phyloP scores from a whole-genome alignment of 441 rosid species.

The Omphalea diandra region DNA sequence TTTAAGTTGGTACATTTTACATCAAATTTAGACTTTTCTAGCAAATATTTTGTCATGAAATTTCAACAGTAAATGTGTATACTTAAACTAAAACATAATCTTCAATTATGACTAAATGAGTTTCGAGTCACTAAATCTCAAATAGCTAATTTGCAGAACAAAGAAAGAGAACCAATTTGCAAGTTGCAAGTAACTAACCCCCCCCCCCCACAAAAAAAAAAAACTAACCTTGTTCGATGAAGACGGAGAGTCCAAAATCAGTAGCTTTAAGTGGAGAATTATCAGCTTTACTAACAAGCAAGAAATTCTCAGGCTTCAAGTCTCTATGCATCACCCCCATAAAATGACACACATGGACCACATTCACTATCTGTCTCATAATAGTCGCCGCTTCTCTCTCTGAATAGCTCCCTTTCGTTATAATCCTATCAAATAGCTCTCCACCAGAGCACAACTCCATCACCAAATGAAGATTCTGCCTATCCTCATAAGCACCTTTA shows the following conservation, averaged over 20 bases:
- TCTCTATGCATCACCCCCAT: conserved; percentile 94
- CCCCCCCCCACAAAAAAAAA: too few species aligned
- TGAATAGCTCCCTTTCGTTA: conserved; percentile 65
- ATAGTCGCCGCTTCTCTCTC: conserved; percentile 79
- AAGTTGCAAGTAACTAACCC: conserved; percentile 39
- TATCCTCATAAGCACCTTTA: conserved; percentile 88
- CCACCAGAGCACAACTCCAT: conserved; percentile 98
- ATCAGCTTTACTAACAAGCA: conserved; percentile 58
- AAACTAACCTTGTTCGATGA: conserved; percentile 94
- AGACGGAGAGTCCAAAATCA: conserved; percentile 84
- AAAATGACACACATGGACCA: conserved; percentile 83
- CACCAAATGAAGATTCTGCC: conserved; percentile 68
- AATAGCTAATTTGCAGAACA: background rate
- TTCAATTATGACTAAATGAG: too few species aligned
- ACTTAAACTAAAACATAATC: too few species aligned
- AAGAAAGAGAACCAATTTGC: background rate
- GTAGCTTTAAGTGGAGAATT: conserved; percentile 77
- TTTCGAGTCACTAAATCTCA: too few species aligned
- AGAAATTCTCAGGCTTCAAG: conserved; percentile 93
- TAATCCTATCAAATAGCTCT: conserved; percentile 86
- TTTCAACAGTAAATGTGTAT: too few species aligned
- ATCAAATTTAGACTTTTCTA: too few species aligned
- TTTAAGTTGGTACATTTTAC: too few species aligned
- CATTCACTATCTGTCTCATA: conserved; percentile 67
- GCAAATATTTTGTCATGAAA: too few species aligned